Percentiles rank a stretch among this genome's conserved stretches.
Evolutionary conservation across 495 filamentous ascomycete genomes (phyloP).

Genomic region (Filosporella fistucella): DNA sequence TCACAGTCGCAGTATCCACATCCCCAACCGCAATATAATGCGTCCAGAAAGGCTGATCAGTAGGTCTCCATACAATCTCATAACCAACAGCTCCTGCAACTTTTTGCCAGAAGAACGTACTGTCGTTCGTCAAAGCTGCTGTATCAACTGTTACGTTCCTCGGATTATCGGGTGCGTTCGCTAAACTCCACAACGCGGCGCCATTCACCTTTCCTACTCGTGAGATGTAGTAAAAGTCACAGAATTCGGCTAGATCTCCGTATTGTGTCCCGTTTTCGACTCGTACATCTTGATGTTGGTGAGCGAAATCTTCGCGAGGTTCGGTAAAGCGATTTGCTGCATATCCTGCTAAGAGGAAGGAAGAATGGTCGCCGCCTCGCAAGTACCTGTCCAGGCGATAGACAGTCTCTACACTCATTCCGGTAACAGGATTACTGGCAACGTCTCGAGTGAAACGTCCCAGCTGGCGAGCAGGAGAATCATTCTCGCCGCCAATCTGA

Average conservation of each 20-base stretch:
- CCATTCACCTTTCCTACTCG: slow-evolving; percentile 47
- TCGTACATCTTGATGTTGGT: slow-evolving; percentile 50
- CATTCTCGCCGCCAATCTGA: slow-evolving; percentile 47
- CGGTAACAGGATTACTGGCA: slow-evolving; percentile 36
- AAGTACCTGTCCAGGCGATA: slow-evolving; percentile 49
- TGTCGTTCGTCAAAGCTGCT: slow-evolving; percentile 36
- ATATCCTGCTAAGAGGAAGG: slow-evolving; percentile 46
- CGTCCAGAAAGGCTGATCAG: slow-evolving; percentile 40
- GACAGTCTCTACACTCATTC: slow-evolving; percentile 40
- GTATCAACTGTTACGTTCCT: slow-evolving; percentile 42
- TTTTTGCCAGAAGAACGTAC: slow-evolving; percentile 37
- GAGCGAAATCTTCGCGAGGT: slow-evolving; percentile 45
- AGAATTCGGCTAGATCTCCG: slow-evolving; percentile 46
- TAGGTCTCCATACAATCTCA: slow-evolving; percentile 47
- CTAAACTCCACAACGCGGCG: slow-evolving; percentile 43
- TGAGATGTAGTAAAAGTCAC: slow-evolving; percentile 45
- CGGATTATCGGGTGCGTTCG: slow-evolving; percentile 39
- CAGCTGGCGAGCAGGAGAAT: slow-evolving; percentile 46
- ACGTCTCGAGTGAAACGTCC: slow-evolving; percentile 49
- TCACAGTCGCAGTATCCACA: slow-evolving; percentile 32
- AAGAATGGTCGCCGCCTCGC: slow-evolving; percentile 46
- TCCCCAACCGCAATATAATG: slow-evolving; percentile 34
- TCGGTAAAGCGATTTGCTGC: slow-evolving; percentile 49
- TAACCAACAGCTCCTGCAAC: slow-evolving; percentile 29
- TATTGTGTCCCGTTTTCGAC: slow-evolving; percentile 41